Percentiles rank a stretch among this genome's conserved stretches.
phyloP scores from a whole-genome alignment of 805 yeast species.

The Suhomyces pyralidae region DNA sequence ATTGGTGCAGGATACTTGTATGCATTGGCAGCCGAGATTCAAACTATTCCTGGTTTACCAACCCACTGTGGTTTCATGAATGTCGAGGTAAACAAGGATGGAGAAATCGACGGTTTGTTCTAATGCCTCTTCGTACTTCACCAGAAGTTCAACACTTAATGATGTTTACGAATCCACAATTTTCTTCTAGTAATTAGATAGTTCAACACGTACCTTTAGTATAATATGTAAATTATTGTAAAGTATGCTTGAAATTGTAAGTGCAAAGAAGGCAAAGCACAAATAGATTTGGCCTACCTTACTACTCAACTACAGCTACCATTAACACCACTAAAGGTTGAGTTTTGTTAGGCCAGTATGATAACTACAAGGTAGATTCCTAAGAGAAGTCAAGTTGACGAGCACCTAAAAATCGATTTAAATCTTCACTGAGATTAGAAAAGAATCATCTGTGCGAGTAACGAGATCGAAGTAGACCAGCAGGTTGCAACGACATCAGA shows the following conservation, averaged over 20 bases:
- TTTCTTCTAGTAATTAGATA: neutral
- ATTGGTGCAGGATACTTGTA: conserved; percentile 97
- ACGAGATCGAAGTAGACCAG: neutral
- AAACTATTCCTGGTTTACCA: conserved; percentile 96
- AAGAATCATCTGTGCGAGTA: neutral
- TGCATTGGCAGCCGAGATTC: conserved; percentile 94
- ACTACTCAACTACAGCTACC: too few species aligned
- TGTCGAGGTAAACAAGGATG: conserved; percentile 86
- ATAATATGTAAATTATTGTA: neutral
- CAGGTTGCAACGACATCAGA: neutral
- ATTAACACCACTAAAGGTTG: too few species aligned
- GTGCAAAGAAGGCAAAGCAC: too few species aligned
- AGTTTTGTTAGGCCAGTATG: too few species aligned
- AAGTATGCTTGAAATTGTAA: neutral
- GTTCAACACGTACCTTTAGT: conserved; percentile 1
- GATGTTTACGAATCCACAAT: conserved; percentile 2
- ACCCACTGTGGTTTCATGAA: conserved; percentile 97
- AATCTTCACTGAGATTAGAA: neutral
- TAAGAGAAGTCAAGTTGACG: neutral
- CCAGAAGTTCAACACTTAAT: conserved; percentile 7
- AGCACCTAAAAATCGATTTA: neutral
- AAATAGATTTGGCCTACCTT: too few species aligned
- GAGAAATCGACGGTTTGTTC: conserved; percentile 80
- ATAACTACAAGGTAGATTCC: neutral
- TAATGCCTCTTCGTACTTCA: conserved; percentile 18